Percentiles rank a stretch among this genome's conserved stretches.
Conservation (phyloP, 257 asterid species). For the Coffea canephora region DNA sequence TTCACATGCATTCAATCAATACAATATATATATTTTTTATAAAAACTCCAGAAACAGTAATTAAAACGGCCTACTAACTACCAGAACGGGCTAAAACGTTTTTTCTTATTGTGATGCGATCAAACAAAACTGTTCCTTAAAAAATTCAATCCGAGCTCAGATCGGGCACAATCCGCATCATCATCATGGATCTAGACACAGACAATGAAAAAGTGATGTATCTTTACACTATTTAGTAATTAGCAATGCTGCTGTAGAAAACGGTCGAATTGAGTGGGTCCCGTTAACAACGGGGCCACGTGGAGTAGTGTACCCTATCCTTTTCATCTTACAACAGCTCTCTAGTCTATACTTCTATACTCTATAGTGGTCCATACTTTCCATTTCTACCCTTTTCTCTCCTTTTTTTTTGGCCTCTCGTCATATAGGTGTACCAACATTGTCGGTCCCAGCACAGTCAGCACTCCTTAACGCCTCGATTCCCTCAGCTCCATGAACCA, state of each 20-base stretch:
- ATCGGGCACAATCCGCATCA: background rate
- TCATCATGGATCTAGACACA: background rate
- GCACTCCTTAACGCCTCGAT: background rate
- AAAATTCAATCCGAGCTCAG: background rate
- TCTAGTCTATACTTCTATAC: background rate
- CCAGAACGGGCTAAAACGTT: too few species aligned
- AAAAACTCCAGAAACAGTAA: too few species aligned
- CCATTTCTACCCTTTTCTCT: background rate
- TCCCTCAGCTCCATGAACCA: background rate
- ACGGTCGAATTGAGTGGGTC: background rate
- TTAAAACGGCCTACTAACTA: too few species aligned
- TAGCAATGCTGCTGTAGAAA: background rate
- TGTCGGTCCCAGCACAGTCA: background rate
- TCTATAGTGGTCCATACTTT: too few species aligned
- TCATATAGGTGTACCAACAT: too few species aligned
- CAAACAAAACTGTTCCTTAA: too few species aligned
- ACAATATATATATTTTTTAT: too few species aligned
- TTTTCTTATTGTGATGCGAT: too few species aligned
- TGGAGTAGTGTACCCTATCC: background rate
- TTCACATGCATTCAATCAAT: too few species aligned
- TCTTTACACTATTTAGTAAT: background rate
- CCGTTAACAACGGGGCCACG: background rate
- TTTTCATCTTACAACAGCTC: background rate
- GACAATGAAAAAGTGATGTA: background rate
- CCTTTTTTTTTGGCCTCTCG: background rate